A percentile compares a stretch with the other conserved stretches of the same genome.
Conservation (phyloP, 257 asterid species). For the Rauvolfia tetraphylla region DNA sequence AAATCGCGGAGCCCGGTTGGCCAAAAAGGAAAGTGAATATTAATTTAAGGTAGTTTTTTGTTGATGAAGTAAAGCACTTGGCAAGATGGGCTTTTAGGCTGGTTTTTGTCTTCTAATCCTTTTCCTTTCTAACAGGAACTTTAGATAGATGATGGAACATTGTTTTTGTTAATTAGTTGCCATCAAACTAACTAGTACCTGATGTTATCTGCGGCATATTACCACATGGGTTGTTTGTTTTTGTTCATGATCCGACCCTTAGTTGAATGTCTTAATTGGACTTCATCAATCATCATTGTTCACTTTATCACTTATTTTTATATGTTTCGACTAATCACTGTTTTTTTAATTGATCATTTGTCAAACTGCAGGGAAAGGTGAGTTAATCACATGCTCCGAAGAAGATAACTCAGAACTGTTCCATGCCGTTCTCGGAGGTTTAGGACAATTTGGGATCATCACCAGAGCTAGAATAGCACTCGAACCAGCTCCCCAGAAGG, state of each 20-base stretch:
- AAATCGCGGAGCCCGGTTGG: neutral
- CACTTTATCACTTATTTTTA: neutral
- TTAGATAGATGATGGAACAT: too few species aligned
- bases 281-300: slow-evolving; percentile 19
- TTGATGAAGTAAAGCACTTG: neutral
- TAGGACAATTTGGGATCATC: slow-evolving; percentile 83
- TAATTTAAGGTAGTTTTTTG: neutral
- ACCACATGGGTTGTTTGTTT: slow-evolving; percentile 47
- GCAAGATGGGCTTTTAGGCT: neutral
- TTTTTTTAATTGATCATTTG: neutral
- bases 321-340: neutral
- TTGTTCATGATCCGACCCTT: slow-evolving; percentile 18
- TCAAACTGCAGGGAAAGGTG: slow-evolving; percentile 64
- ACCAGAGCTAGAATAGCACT: slow-evolving; percentile 79
- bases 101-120: neutral
- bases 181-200: slow-evolving; percentile 17
- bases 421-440: slow-evolving; percentile 75
- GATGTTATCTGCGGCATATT: slow-evolving; percentile 21
- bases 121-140: neutral
- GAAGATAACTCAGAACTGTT: slow-evolving; percentile 50
- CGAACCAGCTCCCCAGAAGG: slow-evolving; percentile 72
- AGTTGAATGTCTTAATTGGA: slow-evolving; percentile 17
- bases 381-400: slow-evolving; percentile 55
- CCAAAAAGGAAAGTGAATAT: neutral
- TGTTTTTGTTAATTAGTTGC: neutral